Base-by-base conservation (phyloP, 805 yeast genomes). In the Candida lessepsii region DNA sequence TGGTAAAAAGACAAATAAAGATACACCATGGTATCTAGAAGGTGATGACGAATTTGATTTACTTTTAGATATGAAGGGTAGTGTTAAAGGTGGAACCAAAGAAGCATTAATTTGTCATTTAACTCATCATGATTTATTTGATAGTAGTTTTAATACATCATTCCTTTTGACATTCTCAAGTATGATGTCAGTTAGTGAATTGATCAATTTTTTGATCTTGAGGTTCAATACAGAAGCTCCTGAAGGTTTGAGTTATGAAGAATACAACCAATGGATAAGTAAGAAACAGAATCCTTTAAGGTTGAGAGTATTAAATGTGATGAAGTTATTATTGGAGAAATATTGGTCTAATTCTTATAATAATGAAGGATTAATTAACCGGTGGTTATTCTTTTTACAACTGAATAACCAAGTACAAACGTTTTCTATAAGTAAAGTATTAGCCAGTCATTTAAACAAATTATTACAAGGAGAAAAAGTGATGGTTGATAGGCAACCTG, bases 241-340 rank as follows among this genome's bases (percentile, higher is more conserved):
- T 0, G 96, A 86, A 53, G 96, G 95, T 0, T 63, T 91, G 44
- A 78, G 86, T 44, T 86, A 80, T 54, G 95, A 84, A 46, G 95
- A 87, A 53, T 86, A 85, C 57, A 77, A 79, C 32, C 61, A 72
- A 8, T 88, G 96, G 96, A 70, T 80, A 8, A 78, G 79, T 29
- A 76, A 75, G 53, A 86, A 86, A 53, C 78, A 82, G 44, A 70
- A 67, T 42, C 87, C 86, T 1, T 81, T 84, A 23, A 76, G 88
- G 40, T 52, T 74, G 17, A 71, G 86, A 42, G 85, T 85, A 8
- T 69, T 85, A 43, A 78, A 78, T 44, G 70, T 83, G 18, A 75
- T 89, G 78, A 79, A 76, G 50, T 63, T 78, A 11, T 70, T 89
- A 52, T 67, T 86, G 18, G 81, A 81, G 33, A 76, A 75, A 43